Percentiles rank a stretch among this genome's conserved stretches.
phyloP scores from a whole-genome alignment of 2,329 filamentous ascomycete species.

The Ilyonectria sp. region DNA sequence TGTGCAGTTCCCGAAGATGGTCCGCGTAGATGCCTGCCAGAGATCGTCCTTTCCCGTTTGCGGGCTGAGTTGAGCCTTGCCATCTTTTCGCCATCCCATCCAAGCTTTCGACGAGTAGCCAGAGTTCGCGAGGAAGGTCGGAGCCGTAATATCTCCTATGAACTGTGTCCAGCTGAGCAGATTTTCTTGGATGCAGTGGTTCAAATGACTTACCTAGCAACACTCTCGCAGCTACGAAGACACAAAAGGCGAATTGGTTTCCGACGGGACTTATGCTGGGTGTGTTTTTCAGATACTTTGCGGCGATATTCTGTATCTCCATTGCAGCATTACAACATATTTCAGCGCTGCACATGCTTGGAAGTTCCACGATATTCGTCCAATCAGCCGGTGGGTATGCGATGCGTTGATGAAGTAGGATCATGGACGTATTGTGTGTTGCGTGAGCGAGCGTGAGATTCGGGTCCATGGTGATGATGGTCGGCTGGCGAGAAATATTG shows the following conservation, averaged over 20 bases:
- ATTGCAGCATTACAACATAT: constrained; percentile 22
- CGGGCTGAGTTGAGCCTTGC: constrained; percentile 13
- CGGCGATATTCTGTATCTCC: constrained; percentile 24
- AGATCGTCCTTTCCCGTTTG: not conserved
- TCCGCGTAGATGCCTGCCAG: constrained; percentile 23
- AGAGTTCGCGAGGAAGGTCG: constrained; percentile 18
- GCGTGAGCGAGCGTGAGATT: constrained; percentile 24
- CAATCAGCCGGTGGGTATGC: constrained; percentile 23
- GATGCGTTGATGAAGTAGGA: constrained; percentile 25
- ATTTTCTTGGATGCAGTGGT: not conserved
- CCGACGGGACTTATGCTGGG: constrained; percentile 8
- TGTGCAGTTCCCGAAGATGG: constrained; percentile 21
- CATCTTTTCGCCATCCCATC: constrained; percentile 22
- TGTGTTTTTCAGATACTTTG: constrained; percentile 26
- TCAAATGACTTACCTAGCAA: constrained; percentile 1
- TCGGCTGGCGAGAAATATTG: constrained; percentile 22
- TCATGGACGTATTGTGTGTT: constrained; percentile 27
- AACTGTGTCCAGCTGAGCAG: not conserved
- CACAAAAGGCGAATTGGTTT: constrained; percentile 25
- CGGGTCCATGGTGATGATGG: constrained; percentile 24
- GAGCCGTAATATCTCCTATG: constrained; percentile 24
- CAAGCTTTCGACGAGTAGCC: constrained; percentile 20
- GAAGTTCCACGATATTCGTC: constrained; percentile 23
- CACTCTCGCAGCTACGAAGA: constrained; percentile 27
- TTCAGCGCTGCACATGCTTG: constrained; percentile 17